These are phyloP conservation scores for Sphagnurus paluster DNA, from an alignment of 1,284 basidiomycete genomes.

Conservation along the genomic window DNA sequence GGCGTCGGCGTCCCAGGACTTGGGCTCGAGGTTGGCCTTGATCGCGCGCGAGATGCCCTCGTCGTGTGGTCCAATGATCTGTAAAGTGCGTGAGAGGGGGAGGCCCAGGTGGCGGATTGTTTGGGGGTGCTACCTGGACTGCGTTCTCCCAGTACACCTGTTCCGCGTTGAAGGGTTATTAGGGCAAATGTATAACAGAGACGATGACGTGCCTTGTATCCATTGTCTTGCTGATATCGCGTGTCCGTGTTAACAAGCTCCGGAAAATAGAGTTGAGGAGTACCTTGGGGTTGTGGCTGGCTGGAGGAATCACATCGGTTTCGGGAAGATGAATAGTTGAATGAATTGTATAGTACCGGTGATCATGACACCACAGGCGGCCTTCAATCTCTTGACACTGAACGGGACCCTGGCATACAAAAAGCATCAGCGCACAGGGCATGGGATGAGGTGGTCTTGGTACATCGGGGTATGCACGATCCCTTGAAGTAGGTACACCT, in stretches of 20 bases:
- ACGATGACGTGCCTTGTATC: slow-evolving; percentile 64
- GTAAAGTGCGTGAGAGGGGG: neutral
- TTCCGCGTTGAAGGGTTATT: neutral
- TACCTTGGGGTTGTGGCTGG: slow-evolving; percentile 85
- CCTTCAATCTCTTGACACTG: slow-evolving; percentile 61
- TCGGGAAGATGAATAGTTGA: slow-evolving; percentile 3
- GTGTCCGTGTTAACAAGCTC: neutral
- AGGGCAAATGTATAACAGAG: neutral
- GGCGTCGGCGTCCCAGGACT: slow-evolving; percentile 42
- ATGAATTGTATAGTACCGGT: slow-evolving; percentile 52
- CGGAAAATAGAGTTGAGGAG: neutral
- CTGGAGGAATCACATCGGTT: slow-evolving; percentile 34
- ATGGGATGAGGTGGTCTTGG: slow-evolving; percentile 21
- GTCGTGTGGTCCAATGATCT: slow-evolving; percentile 86
- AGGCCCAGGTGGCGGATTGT: neutral
- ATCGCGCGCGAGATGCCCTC: slow-evolving; percentile 70
- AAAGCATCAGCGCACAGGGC: neutral
- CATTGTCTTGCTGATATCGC: slow-evolving; percentile 69
- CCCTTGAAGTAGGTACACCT: slow-evolving; percentile 68
- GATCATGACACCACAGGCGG: slow-evolving; percentile 86
- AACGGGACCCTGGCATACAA: slow-evolving; percentile 66
- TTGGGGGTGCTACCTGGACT: slow-evolving; percentile 60
- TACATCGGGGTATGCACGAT: slow-evolving; percentile 82
- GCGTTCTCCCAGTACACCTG: slow-evolving; percentile 87
- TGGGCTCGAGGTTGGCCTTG: slow-evolving; percentile 57